These are phyloP conservation scores for Leishmania guyanensis DNA, from an alignment of 208 protist species.

Conservation along the genomic window DNA sequence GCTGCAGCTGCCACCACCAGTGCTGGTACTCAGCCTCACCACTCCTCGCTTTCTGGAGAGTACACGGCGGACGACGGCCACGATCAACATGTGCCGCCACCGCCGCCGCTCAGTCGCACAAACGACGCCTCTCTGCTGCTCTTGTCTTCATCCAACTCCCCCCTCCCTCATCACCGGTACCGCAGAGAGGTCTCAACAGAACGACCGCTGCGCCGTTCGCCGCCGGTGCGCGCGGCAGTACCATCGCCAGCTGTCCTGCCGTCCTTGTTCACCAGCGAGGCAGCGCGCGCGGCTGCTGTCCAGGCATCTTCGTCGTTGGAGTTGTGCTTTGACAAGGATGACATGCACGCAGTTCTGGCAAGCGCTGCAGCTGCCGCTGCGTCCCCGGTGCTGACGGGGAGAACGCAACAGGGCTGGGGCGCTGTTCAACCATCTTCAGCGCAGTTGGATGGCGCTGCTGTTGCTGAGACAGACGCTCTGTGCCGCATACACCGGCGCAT, in stretches of 20 bases:
- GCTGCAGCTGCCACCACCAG: neutral
- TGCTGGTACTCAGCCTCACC: neutral
- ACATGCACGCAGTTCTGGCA: slow-evolving; percentile 19
- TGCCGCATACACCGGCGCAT: neutral
- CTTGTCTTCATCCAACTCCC: neutral
- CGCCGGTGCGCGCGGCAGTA: neutral
- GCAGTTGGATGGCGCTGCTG: neutral
- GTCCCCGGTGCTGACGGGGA: neutral
- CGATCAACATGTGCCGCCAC: neutral
- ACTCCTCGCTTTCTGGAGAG: neutral
- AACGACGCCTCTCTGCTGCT: neutral
- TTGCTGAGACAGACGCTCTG: neutral
- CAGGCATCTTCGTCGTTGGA: slow-evolving; percentile 13
- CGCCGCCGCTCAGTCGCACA: neutral
- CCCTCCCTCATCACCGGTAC: neutral
- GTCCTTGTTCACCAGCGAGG: slow-evolving; percentile 14
- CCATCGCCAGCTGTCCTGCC: slow-evolving; percentile 22
- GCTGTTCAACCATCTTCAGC: slow-evolving; percentile 2
- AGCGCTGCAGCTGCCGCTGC: slow-evolving; percentile 9
- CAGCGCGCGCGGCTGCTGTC: slow-evolving; percentile 3
- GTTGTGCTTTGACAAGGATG: slow-evolving; percentile 21
- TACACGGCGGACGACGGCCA: neutral
- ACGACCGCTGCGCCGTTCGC: neutral
- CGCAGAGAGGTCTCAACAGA: too few relatives aligned
- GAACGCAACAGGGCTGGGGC: neutral